Base-by-base conservation (phyloP, 2,329 filamentous ascomycete species). In the Lomentospora prolificans region DNA sequence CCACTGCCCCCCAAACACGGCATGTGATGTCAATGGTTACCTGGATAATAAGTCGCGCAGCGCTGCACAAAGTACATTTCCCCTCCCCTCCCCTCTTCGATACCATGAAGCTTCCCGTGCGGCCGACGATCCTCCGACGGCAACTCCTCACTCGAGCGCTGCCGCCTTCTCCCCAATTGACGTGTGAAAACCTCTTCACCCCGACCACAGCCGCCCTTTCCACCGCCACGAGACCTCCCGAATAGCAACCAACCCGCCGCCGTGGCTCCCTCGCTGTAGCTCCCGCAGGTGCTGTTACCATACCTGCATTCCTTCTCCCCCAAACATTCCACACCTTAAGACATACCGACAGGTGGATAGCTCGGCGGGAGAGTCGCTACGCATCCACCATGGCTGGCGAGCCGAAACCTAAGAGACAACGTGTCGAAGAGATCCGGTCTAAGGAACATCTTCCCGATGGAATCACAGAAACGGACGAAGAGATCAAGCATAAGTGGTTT, bases 401-500 rank as follows among this genome's bases (percentile, higher is more conserved):
- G 12, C 27, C n/a, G 24, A 28, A 55, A 22, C 27, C 53, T 17
- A 50, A 53, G 51, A 53, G 51, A 17, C 51, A 41, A 17, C 51
- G 51, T 25, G 14, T 41, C 12, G 51, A 41, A 17, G 41, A 41
- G 50, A 22, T 24, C 27, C 14, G 6, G 27, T n/a, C 30, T n/a
- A 48, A 44, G 31, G 31, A 50, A 7, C 30, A 39, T 33, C 64
- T 70, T n/a, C 67, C 68, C 3, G 52, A 58, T 7, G 66, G 64
- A 55, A 66, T 70, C 28, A 59, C 55, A 14, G 63, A 65, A 55
- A 71, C 68, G 1, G 64, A 64, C 14, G 64, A 67, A 12, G 66
- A 70, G 58, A 60, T 62, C 44, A 57, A 61, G 50, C 59, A 65
- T 51, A 62, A 85, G 57, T 81, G 81, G 72, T 95, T 89, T 65